phyloP scores from a whole-genome alignment of 345 rosid genomes.

The Psidium guajava region DNA sequence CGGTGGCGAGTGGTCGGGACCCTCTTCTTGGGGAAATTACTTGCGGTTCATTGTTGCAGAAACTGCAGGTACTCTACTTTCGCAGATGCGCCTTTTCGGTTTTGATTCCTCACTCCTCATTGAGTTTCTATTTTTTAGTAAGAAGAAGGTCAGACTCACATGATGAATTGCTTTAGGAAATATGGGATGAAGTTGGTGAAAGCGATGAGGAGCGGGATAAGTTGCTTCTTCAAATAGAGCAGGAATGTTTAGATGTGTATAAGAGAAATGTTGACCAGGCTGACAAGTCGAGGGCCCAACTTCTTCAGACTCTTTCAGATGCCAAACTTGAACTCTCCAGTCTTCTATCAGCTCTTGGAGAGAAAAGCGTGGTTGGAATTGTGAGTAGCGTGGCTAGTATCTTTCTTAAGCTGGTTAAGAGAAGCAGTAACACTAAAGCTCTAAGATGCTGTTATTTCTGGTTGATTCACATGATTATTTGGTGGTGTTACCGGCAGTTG shows the following conservation, averaged over 20 bases:
- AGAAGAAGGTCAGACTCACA: neutral
- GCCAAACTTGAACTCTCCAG: conserved; percentile 69
- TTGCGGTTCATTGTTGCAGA: conserved; percentile 75
- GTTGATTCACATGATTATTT: neutral
- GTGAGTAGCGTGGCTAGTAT: conserved; percentile 28
- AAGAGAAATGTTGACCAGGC: conserved; percentile 89
- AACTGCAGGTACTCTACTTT: conserved; percentile 50
- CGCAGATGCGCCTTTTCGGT: neutral
- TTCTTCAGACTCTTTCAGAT: conserved; percentile 80
- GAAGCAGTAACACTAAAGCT: neutral
- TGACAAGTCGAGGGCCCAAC: conserved; percentile 75
- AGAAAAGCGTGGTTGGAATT: conserved; percentile 46
- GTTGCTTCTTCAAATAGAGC: conserved; percentile 87
- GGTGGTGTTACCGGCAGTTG: neutral
- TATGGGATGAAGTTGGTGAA: conserved; percentile 99
- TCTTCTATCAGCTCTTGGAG: conserved; percentile 79
- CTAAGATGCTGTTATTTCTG: neutral
- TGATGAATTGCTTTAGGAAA: conserved; percentile 39
- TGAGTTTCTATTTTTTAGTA: neutral
- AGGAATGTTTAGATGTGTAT: conserved; percentile 84
- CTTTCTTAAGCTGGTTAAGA: neutral
- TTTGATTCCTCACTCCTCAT: neutral
- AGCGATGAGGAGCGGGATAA: conserved; percentile 87
- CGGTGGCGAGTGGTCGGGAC: conserved; percentile 49
- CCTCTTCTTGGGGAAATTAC: conserved; percentile 81